Conservation (phyloP, 139 green algal genomes). For the Axilococcus clingmanii region DNA sequence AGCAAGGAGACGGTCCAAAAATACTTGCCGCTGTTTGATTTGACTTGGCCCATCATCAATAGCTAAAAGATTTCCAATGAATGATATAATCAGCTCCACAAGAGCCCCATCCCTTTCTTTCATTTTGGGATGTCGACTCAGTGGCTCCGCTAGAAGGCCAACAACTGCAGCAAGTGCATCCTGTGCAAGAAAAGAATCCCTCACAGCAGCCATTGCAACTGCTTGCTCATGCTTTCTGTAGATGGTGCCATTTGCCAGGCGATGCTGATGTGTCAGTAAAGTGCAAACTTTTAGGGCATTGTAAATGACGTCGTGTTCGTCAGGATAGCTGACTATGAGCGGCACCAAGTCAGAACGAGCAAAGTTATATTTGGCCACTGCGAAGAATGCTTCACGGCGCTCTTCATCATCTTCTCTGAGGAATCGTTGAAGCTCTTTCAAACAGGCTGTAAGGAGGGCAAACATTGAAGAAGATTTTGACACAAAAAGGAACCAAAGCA, state of each 20-base stretch:
- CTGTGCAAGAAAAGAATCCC: slow-evolving; percentile 51
- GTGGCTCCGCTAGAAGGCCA: slow-evolving; percentile 53
- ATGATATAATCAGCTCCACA: slow-evolving; percentile 79
- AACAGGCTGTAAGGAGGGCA: slow-evolving; percentile 45
- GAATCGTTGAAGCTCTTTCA: slow-evolving; percentile 85
- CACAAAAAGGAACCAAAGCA: background rate
- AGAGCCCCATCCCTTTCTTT: slow-evolving; percentile 43
- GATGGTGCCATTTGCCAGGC: no score
- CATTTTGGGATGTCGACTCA: slow-evolving; percentile 50
- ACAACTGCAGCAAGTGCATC: slow-evolving; percentile 57
- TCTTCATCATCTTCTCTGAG: slow-evolving; percentile 73
- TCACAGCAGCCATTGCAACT: slow-evolving; percentile 55
- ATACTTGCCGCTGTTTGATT: slow-evolving; percentile 13
- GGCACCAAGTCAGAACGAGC: slow-evolving; percentile 66
- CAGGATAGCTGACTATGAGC: slow-evolving; percentile 63
- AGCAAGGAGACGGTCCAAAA: slow-evolving; percentile 48
- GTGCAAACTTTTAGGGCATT: no score
- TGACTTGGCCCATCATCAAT: slow-evolving; percentile 29
- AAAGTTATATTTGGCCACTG: slow-evolving; percentile 59
- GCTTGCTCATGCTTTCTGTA: no score
- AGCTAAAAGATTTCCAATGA: slow-evolving; percentile 78
- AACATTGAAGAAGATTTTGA: background rate
- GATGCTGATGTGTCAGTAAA: no score
- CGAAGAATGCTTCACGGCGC: slow-evolving; percentile 60
- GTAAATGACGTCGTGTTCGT: slow-evolving; percentile 65